Conservation (phyloP, 2,329 filamentous ascomycete species). For the Aspergillus proliferans region DNA sequence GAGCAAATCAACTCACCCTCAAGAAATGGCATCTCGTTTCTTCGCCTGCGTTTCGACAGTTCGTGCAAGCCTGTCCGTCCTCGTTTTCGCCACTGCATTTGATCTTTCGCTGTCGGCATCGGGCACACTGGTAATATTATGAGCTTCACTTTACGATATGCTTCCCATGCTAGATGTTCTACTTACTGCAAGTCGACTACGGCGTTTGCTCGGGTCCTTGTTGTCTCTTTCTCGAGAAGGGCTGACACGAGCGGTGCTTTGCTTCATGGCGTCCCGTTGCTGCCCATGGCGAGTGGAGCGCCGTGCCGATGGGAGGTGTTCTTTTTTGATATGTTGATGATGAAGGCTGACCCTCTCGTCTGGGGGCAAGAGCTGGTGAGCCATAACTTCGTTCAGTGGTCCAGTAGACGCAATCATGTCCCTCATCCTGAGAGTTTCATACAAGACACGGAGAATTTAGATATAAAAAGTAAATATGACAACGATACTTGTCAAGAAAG, state of each 20-base stretch:
- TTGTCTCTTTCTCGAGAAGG: constrained; percentile 26
- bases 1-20: constrained; percentile 50
- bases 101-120: constrained; percentile 91
- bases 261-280: constrained; percentile 20
- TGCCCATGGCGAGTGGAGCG: constrained; percentile 18
- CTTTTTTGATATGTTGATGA: constrained; percentile 15
- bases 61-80: constrained; percentile 69
- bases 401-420: constrained; percentile 11
- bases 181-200: constrained; percentile 50
- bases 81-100: constrained; percentile 82
- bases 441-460: constrained; percentile 5
- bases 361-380: constrained; percentile 15
- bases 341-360: constrained; percentile 20
- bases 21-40: constrained; percentile 64
- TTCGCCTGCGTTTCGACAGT: constrained; percentile 68
- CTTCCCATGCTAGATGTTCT: neutral
- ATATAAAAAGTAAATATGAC: constrained; percentile 6
- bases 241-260: constrained; percentile 14
- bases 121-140: constrained; percentile 59
- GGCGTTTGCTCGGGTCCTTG: constrained; percentile 40
- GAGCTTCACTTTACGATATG: too few species aligned
- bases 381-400: constrained; percentile 18
- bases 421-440: constrained; percentile 13
- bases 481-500: constrained; percentile 4
- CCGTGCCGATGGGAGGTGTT: constrained; percentile 19